Conservation (phyloP, 768 basidiomycete species). For the Tulasnella sp. region DNA sequence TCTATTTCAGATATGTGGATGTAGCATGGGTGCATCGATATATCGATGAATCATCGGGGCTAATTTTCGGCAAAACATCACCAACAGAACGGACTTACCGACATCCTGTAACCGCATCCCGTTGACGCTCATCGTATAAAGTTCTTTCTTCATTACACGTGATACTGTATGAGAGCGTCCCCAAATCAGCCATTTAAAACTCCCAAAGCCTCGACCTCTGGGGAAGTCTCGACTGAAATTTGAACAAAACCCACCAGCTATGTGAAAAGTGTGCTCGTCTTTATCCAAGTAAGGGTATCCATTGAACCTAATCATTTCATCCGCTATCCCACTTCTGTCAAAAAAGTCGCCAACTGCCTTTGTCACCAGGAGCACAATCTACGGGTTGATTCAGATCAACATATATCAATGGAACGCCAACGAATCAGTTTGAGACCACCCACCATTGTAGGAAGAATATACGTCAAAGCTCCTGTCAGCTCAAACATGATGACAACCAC, state of each 20-base stretch:
- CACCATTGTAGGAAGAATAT: conserved; percentile 97
- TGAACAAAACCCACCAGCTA: conserved; percentile 49
- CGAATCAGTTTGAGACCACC: conserved; percentile 18
- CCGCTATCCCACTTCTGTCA: conserved; percentile 87
- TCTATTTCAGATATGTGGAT: conserved; percentile 33
- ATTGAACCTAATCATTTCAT: conserved; percentile 94
- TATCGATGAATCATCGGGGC: no score
- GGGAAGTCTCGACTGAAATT: no score
- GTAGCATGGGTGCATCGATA: no score
- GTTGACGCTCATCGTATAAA: conserved; percentile 56
- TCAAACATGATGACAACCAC: conserved; percentile 99
- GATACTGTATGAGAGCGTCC: conserved; percentile 26
- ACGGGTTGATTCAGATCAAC: conserved; percentile 17
- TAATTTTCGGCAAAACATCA: conserved; percentile 5
- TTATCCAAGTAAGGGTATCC: conserved; percentile 96
- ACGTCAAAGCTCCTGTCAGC: conserved; percentile 90
- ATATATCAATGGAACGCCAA: neutral
- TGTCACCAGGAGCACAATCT: conserved; percentile 94
- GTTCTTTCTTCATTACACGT: conserved; percentile 75
- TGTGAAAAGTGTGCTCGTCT: conserved; percentile 84
- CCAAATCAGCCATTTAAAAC: neutral
- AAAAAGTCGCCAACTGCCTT: conserved; percentile 95
- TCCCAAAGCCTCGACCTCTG: neutral
- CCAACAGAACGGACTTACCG: conserved; percentile 37
- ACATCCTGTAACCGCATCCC: conserved; percentile 70